Conservation (phyloP, 768 basidiomycete species). For the Gymnopilus dilepis region DNA sequence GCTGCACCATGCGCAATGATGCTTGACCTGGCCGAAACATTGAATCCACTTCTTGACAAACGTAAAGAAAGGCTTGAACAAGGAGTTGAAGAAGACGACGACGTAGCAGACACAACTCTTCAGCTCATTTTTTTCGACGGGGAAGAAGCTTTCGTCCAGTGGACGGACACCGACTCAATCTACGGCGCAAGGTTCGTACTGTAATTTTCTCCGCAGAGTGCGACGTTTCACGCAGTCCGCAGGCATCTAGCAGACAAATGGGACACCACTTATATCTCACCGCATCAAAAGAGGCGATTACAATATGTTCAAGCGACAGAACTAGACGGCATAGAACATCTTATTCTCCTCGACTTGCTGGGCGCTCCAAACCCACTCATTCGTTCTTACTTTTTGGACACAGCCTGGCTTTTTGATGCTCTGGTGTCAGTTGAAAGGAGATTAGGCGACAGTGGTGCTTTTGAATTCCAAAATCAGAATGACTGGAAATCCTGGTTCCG, state of each 20-base stretch:
- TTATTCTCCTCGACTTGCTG: conserved; percentile 92
- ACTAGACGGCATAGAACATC: conserved; percentile 82
- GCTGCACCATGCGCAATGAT: conserved; percentile 95
- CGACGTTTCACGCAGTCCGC: conserved; percentile 7
- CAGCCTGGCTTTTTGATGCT: conserved; percentile 91
- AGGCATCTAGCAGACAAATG: conserved; percentile 92
- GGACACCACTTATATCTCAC: conserved; percentile 68
- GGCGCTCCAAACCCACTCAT: conserved; percentile 79
- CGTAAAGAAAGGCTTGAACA: conserved; percentile 59
- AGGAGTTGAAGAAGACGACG: conserved; percentile 71
- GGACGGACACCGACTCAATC: conserved; percentile 89
- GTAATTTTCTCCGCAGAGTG: background rate
- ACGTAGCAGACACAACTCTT: conserved; percentile 81
- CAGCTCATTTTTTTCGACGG: conserved; percentile 97
- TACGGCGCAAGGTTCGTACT: conserved; percentile 89
- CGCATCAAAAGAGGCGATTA: conserved; percentile 62
- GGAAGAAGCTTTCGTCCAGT: conserved; percentile 92
- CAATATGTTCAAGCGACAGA: conserved; percentile 61
- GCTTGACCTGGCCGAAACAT: conserved; percentile 86
- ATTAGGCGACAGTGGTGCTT: conserved; percentile 67
- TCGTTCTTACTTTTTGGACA: conserved; percentile 82
- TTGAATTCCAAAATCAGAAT: conserved; percentile 51
- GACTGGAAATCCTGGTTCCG: conserved; percentile 73
- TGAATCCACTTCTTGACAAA: conserved; percentile 73
- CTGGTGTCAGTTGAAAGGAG: conserved; percentile 74